These are phyloP conservation scores for Sesbania bispinosa DNA, from an alignment of 306 rosid species.

Conservation along the genomic window DNA sequence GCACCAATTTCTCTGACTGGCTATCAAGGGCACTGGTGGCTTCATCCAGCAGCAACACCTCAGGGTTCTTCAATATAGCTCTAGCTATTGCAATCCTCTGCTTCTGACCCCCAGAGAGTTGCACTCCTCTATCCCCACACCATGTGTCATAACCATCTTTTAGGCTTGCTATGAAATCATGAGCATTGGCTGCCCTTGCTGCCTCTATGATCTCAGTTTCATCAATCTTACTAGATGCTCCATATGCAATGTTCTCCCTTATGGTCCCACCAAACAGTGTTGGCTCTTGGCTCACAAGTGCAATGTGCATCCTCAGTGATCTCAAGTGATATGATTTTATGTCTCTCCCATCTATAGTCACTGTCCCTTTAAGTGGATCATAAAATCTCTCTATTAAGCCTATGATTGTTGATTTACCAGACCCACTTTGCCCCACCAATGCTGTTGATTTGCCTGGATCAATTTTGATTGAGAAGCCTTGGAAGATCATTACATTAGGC, in stretches of 20 bases:
- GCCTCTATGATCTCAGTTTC: conserved; percentile 72
- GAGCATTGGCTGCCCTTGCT: conserved; percentile 78
- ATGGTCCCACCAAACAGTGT: conserved; percentile 68
- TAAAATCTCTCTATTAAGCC: conserved; percentile 82
- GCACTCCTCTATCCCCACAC: conserved; percentile 86
- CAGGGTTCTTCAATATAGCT: conserved; percentile 72
- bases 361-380: conserved; percentile 57
- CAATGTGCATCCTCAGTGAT: conserved; percentile 61
- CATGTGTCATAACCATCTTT: conserved; percentile 70
- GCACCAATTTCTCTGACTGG: conserved; percentile 76
- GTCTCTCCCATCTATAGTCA: conserved; percentile 65
- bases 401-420: conserved; percentile 82
- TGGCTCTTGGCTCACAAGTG: conserved; percentile 90
- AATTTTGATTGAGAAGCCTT: conserved; percentile 65
- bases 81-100: conserved; percentile 87
- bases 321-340: conserved; percentile 54
- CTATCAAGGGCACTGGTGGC: conserved; percentile 90
- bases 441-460: conserved; percentile 82
- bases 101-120: conserved; percentile 87
- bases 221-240: conserved; percentile 30
- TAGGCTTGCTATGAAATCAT: conserved; percentile 65
- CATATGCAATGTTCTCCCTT: conserved; percentile 66
- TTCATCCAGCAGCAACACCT: conserved; percentile 66
- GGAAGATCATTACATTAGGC: conserved; percentile 62
- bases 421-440: conserved; percentile 83